Evolutionary conservation across 164 flowering plant genomes (phyloP).

Genomic region (Aristolochia contorta): DNA sequence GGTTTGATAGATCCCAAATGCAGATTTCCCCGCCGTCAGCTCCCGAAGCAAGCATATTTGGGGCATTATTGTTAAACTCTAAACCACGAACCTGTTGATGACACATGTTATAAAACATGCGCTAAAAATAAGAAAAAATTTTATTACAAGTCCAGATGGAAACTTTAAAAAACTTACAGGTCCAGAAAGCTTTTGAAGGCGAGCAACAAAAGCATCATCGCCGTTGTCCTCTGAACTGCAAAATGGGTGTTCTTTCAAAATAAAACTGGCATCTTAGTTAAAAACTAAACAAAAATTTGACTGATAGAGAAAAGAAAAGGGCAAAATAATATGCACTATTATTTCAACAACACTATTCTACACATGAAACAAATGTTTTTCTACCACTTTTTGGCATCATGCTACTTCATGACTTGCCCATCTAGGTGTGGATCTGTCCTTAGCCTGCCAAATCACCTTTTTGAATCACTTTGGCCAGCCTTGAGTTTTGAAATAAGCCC

Average conservation of each 20-base stretch:
- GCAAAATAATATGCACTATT: background rate
- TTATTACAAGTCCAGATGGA: background rate
- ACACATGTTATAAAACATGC: background rate
- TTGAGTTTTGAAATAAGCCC: no score
- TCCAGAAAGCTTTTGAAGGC: conserved; percentile 72
- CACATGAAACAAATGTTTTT: background rate
- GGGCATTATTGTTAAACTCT: conserved; percentile 61
- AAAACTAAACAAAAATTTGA: no score
- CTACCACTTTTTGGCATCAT: background rate
- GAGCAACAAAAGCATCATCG: conserved; percentile 50
- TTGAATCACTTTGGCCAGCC: no score
- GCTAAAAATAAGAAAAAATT: background rate
- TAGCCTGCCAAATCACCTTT: no score
- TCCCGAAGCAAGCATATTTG: conserved; percentile 89
- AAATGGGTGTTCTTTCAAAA: background rate
- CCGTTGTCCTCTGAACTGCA: conserved; percentile 31
- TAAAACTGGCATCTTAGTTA: background rate
- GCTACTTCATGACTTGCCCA: no score
- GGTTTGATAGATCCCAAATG: conserved; percentile 86
- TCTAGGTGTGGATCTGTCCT: no score
- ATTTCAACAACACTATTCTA: background rate
- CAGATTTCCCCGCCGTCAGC: conserved; percentile 94
- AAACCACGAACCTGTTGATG: conserved; percentile 76
- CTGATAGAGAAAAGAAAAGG: background rate
- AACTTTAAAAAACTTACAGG: conserved; percentile 47